phyloP scores from a whole-genome alignment of 2,329 filamentous ascomycete genomes.

The Annulohypoxylon truncatum region DNA sequence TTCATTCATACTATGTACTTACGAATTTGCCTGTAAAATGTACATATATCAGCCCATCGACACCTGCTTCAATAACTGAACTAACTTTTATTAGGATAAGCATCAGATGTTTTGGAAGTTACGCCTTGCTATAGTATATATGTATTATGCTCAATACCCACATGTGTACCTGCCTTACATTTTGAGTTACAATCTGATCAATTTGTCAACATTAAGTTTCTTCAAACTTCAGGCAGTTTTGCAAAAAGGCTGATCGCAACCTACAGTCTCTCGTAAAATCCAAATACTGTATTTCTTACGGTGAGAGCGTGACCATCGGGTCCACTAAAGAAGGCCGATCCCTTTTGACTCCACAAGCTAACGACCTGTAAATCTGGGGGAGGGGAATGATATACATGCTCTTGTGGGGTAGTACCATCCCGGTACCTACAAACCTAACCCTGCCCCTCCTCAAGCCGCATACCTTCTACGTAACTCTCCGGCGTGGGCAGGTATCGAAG shows the following conservation, averaged over 20 bases:
- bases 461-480: conserved; percentile 34
- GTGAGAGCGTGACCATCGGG: conserved; percentile 37
- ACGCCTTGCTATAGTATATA: neutral
- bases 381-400: conserved; percentile 38
- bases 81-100: conserved; percentile 4
- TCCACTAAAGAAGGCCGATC: conserved; percentile 43
- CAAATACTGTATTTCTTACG: conserved; percentile 27
- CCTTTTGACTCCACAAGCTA: conserved; percentile 32
- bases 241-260: conserved; percentile 11
- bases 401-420: conserved; percentile 34
- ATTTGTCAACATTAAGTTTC: neutral
- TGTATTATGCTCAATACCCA: neutral
- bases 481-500: conserved; percentile 38
- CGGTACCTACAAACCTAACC: conserved; percentile 29
- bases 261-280: conserved; percentile 9
- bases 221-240: neutral
- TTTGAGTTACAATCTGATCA: neutral
- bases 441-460: conserved; percentile 27
- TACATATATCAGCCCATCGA: conserved; percentile 7
- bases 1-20: neutral
- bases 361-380: conserved; percentile 46
- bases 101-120: neutral
- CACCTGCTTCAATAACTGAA: neutral
- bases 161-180: too few species aligned
- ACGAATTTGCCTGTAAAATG: neutral